Evolutionary conservation across 768 basidiomycete genomes (phyloP), one percentile per base, ranked within the genome.

Genomic region (Glaciozyma antarctica): DNA sequence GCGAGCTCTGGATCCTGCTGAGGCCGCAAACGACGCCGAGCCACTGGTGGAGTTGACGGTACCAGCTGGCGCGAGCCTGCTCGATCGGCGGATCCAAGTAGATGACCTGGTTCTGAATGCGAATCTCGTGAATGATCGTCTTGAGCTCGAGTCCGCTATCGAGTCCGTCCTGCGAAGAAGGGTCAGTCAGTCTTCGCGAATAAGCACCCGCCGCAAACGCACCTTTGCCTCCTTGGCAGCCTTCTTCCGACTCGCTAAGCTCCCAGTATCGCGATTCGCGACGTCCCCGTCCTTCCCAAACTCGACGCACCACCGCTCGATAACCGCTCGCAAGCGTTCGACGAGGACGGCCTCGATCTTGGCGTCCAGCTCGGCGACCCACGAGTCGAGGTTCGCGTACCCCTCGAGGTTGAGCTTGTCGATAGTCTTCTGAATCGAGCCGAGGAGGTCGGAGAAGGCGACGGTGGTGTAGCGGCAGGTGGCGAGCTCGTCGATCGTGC

Each of bases 91-190:
- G 95, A 75, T 98, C 94, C 59, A 98, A 81, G 80, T 95, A 98
- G 77, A 99, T 97, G 69, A 97, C 90, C 75, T 99, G 95, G 75
- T 99, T 95, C 75, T 93, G 88, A 82, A 98, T 97, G 77, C 93
- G 84, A 68, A 98, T 88, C 76, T 98, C 94, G 76, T 98, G 93
- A 10, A 94, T 81, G 63, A 95, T 86, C 0, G 91, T 88, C 71
- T 88, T 86, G 69, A 97, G 76, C 2, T 81, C 80, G 82, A 93
- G 84, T 66, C n/a, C 26, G 45, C 62, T 48, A 45, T 65, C 69
- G 8, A 54, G 44, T 6, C 47, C 49, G 56, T 49, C 52, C 62
- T 69, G 26, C 32, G 22, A 34, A 34, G 45, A 32, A 9, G 19
- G 21, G 30, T 2, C 4, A 41, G 43, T 56, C 10, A 24, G 32